These are phyloP conservation scores for Artemisia argyi DNA, from an alignment of 129 eudicot species.

Conservation along the genomic window DNA sequence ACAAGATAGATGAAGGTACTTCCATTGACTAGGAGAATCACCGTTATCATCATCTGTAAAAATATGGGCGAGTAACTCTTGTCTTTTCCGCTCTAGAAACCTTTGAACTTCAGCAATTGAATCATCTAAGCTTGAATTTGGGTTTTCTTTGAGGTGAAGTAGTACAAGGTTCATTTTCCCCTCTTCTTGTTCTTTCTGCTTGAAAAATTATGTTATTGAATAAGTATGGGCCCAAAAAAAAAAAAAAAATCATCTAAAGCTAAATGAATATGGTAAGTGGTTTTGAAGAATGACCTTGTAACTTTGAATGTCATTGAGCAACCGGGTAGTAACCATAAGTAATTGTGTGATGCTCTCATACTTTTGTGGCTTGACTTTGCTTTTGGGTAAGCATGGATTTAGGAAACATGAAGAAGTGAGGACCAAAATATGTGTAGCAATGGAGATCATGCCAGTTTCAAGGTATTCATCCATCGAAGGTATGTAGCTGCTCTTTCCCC, in stretches of 20 bases:
- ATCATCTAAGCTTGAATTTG: slow-evolving; percentile 33
- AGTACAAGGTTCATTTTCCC: too few species aligned
- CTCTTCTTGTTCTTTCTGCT: slow-evolving; percentile 49
- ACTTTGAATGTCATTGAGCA: slow-evolving; percentile 66
- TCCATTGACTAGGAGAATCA: slow-evolving; percentile 41
- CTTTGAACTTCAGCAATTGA: neutral
- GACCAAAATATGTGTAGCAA: slow-evolving; percentile 52
- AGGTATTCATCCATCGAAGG: slow-evolving; percentile 43
- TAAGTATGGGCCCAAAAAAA: neutral
- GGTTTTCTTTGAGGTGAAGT: slow-evolving; percentile 35
- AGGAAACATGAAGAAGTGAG: slow-evolving; percentile 52
- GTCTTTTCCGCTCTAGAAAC: too few species aligned
- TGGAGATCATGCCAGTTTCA: slow-evolving; percentile 55
- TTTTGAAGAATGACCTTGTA: slow-evolving; percentile 41
- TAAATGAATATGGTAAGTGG: neutral
- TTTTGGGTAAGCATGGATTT: slow-evolving; percentile 23
- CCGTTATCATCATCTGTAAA: slow-evolving; percentile 20
- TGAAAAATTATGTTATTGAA: neutral
- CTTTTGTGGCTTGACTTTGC: slow-evolving; percentile 30
- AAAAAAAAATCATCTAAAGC: neutral
- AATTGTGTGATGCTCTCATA: slow-evolving; percentile 48
- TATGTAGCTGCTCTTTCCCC: slow-evolving; percentile 7
- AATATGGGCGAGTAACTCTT: too few species aligned
- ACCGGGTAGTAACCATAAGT: slow-evolving; percentile 55
- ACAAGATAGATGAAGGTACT: slow-evolving; percentile 43